A percentile compares a stretch with the other conserved stretches of the same genome.
These are phyloP conservation scores for Thielaviopsis musarum DNA, from an alignment of 2,329 filamentous ascomycete genomes.

Conservation along the genomic window DNA sequence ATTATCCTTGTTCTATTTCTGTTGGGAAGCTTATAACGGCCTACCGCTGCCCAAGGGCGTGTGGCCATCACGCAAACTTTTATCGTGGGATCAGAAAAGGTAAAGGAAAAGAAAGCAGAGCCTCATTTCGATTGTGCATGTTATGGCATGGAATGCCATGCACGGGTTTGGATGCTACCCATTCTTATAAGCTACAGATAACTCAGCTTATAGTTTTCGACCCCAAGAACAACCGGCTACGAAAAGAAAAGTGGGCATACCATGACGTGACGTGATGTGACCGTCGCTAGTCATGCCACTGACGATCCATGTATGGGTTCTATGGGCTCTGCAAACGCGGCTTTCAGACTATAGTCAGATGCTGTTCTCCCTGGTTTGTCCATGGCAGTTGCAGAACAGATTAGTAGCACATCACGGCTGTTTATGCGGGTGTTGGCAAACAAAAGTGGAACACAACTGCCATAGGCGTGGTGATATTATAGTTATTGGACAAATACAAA, in stretches of 20 bases:
- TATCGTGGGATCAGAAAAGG: too few relatives aligned
- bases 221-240: too few relatives aligned
- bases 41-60: too few relatives aligned
- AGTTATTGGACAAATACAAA: neutral
- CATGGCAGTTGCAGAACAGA: neutral
- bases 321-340: neutral
- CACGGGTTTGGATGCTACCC: too few relatives aligned
- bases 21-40: too few relatives aligned
- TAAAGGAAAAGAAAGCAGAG: too few relatives aligned
- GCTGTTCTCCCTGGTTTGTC: neutral
- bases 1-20: too few relatives aligned
- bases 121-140: neutral
- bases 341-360: neutral
- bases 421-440: neutral
- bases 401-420: neutral
- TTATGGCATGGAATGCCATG: neutral
- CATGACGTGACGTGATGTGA: neutral
- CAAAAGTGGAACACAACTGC: neutral
- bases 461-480: neutral
- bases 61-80: too few relatives aligned
- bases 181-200: neutral
- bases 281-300: neutral
- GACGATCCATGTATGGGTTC: neutral
- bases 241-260: neutral
- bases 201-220: neutral